A percentile compares a stretch with the other conserved stretches of the same genome.
phyloP scores from a whole-genome alignment of 257 asterid species.

The Craterostigma plantagineum region DNA sequence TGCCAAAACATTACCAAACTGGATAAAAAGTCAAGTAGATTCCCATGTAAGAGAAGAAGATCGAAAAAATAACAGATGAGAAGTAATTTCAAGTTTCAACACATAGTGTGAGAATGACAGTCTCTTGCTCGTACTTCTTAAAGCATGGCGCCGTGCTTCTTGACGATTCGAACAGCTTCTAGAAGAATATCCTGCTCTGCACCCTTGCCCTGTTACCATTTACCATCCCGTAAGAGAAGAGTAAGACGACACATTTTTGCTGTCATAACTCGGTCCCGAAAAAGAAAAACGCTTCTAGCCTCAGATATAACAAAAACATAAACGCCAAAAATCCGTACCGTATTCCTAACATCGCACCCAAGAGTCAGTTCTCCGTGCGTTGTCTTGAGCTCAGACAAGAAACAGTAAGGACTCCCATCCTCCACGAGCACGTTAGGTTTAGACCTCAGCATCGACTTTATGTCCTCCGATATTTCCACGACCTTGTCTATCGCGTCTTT shows the following conservation, averaged over 20 bases:
- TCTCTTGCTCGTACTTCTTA: slow-evolving; percentile 27
- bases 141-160: slow-evolving; percentile 38
- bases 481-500: slow-evolving; percentile 52
- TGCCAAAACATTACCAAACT: no score
- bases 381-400: slow-evolving; percentile 47
- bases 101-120: no score
- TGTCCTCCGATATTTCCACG: slow-evolving; percentile 49
- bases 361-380: slow-evolving; percentile 61
- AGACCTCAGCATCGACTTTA: slow-evolving; percentile 58
- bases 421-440: slow-evolving; percentile 60
- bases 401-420: slow-evolving; percentile 76
- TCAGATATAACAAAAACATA: no score
- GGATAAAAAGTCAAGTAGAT: no score
- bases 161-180: slow-evolving; percentile 50
- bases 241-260: no score
- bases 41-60: no score
- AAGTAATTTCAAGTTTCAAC: no score
- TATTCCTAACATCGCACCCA: slow-evolving; percentile 65
- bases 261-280: no score
- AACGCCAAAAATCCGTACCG: slow-evolving; percentile 20
- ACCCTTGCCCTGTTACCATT: slow-evolving; percentile 35
- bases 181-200: slow-evolving; percentile 64
- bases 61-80: no score
- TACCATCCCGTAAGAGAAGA: background rate
- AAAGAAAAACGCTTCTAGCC: no score